Evolutionary conservation across 2,329 filamentous ascomycete genomes (phyloP).

Genomic region (Diplodia intermedia): DNA sequence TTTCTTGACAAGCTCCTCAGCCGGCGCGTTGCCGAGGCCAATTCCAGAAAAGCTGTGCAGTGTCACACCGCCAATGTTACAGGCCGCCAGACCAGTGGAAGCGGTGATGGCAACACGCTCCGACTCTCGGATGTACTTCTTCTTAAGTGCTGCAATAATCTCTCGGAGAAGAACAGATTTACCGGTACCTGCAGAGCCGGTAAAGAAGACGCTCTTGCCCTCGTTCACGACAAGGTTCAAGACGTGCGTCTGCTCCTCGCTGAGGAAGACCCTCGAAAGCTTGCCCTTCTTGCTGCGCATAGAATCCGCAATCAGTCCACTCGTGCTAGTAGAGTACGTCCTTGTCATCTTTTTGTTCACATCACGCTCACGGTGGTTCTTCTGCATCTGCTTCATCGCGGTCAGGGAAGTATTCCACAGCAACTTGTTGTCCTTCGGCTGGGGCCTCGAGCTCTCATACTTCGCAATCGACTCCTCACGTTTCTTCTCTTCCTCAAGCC

Average conservation of each 20-base stretch:
- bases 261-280: constrained; percentile 71
- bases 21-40: constrained; percentile 89
- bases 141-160: constrained; percentile 81
- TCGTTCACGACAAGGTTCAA: constrained; percentile 81
- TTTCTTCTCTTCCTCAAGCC: constrained; percentile 52
- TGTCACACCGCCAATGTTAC: constrained; percentile 95
- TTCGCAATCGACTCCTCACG: constrained; percentile 35
- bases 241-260: constrained; percentile 84
- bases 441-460: constrained; percentile 56
- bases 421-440: constrained; percentile 51
- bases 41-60: constrained; percentile 96
- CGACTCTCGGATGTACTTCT: constrained; percentile 76
- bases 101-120: constrained; percentile 92
- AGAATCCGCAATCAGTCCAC: constrained; percentile 50
- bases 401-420: constrained; percentile 78
- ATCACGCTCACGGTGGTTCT: constrained; percentile 72
- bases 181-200: constrained; percentile 92
- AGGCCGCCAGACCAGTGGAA: constrained; percentile 93
- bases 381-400: constrained; percentile 78
- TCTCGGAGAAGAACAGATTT: constrained; percentile 95
- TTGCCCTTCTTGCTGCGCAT: constrained; percentile 55
- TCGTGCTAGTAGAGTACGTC: constrained; percentile 45
- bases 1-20: constrained; percentile 82
- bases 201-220: constrained; percentile 93
- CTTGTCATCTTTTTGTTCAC: constrained; percentile 61